phyloP scores from a whole-genome alignment of 2,329 filamentous ascomycete genomes.

The Hymenoscyphus fructigenus region DNA sequence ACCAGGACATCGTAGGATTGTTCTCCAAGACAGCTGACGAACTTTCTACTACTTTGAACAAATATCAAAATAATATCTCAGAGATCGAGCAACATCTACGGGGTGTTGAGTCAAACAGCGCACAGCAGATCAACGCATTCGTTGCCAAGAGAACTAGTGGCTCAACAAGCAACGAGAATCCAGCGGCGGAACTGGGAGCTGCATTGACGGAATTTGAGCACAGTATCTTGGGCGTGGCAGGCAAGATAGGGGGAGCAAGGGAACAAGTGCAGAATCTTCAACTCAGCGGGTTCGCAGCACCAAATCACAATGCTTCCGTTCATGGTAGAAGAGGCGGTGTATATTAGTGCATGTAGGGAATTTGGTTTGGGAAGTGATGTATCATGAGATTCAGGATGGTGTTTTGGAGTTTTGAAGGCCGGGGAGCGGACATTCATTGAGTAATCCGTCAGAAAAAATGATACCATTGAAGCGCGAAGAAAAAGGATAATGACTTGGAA shows the following conservation, averaged over 20 bases:
- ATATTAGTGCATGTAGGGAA: constrained; percentile 27
- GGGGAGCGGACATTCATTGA: background rate
- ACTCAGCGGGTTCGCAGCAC: constrained; percentile 40
- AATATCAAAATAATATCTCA: constrained; percentile 57
- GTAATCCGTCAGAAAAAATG: constrained; percentile 1
- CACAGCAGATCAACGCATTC: constrained; percentile 59
- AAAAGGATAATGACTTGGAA: background rate
- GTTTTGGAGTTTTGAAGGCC: constrained; percentile 12
- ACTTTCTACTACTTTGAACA: constrained; percentile 56
- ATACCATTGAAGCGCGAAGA: constrained; percentile 11
- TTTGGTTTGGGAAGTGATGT: constrained; percentile 6
- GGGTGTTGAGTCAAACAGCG: constrained; percentile 59
- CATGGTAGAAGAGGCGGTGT: constrained; percentile 29
- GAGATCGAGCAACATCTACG: constrained; percentile 67
- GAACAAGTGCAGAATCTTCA: constrained; percentile 61
- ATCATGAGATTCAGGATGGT: constrained; percentile 13
- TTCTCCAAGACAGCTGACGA: constrained; percentile 63
- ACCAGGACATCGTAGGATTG: constrained; percentile 60
- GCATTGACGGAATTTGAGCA: constrained; percentile 65
- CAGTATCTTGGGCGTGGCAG: constrained; percentile 62
- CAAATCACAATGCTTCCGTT: constrained; percentile 11
- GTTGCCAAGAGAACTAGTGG: constrained; percentile 42
- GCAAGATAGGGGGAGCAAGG: constrained; percentile 56
- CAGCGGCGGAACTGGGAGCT: constrained; percentile 51
- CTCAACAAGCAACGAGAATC: constrained; percentile 43